These are phyloP conservation scores for Neurospora sp. DNA, from an alignment of 495 filamentous ascomycete species.

Conservation along the genomic window DNA sequence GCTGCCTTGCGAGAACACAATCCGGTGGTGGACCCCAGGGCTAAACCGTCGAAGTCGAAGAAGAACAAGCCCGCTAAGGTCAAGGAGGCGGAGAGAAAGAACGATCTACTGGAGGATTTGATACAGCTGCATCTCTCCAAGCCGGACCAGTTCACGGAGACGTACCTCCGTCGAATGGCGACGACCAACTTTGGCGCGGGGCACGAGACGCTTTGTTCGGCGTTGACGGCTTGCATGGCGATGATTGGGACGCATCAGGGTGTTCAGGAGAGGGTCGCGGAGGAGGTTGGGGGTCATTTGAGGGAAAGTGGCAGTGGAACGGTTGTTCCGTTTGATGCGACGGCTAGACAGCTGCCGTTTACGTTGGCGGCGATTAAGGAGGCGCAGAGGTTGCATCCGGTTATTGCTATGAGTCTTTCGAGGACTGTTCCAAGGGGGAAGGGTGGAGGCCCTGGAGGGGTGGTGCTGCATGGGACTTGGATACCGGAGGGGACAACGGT, in stretches of 20 bases:
- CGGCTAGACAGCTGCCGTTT: slow-evolving; percentile 29
- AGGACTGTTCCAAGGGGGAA: slow-evolving; percentile 37
- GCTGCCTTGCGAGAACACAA: slow-evolving; percentile 1
- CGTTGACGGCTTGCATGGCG: slow-evolving; percentile 26
- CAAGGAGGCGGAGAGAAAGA: background rate
- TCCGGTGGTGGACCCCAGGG: background rate
- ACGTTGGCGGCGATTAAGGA: slow-evolving; percentile 55
- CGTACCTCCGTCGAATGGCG: slow-evolving; percentile 32
- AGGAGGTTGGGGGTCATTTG: slow-evolving; percentile 13
- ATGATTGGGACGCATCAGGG: slow-evolving; percentile 21
- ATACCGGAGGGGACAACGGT: slow-evolving; percentile 47
- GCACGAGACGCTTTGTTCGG: slow-evolving; percentile 40
- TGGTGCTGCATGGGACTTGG: slow-evolving; percentile 33
- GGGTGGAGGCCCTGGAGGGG: slow-evolving; percentile 14
- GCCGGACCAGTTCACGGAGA: slow-evolving; percentile 23
- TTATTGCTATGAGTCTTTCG: slow-evolving; percentile 46
- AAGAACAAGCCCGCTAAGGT: background rate
- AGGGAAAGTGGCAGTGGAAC: background rate
- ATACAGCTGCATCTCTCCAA: slow-evolving; percentile 25
- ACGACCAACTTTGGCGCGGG: slow-evolving; percentile 40
- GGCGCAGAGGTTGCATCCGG: slow-evolving; percentile 49
- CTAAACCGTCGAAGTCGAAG: background rate
- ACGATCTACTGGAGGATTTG: slow-evolving; percentile 27
- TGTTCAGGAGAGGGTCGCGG: slow-evolving; percentile 11
- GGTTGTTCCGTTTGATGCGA: background rate